Conservation (phyloP, 2,329 filamentous ascomycete species). For the Curvularia hawaiiensis region DNA sequence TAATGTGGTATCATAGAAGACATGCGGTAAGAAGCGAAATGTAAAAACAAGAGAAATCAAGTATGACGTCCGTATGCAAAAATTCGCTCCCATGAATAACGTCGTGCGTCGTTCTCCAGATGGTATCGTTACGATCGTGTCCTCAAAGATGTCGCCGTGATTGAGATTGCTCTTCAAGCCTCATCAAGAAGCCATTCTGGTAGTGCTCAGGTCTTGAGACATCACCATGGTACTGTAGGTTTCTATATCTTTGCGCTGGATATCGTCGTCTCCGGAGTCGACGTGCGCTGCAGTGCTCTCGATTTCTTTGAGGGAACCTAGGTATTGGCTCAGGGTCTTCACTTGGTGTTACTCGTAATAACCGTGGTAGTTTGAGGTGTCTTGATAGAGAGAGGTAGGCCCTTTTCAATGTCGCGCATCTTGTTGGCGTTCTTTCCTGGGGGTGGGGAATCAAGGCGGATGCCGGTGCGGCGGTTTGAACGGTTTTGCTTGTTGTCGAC, state of each 20-base stretch:
- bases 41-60: neutral
- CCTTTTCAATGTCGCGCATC: constrained; percentile 44
- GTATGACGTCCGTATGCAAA: neutral
- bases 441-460: constrained; percentile 45
- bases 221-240: neutral
- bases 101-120: constrained; percentile 1
- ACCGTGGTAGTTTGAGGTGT: constrained; percentile 40
- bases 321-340: neutral
- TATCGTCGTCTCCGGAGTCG: constrained; percentile 5
- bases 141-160: neutral
- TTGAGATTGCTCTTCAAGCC: neutral
- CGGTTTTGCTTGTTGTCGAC: constrained; percentile 37
- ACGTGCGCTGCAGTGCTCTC: constrained; percentile 1
- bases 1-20: constrained; percentile 24
- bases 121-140: constrained; percentile 7
- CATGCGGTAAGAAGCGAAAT: neutral
- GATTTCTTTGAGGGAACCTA: neutral
- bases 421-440: constrained; percentile 28
- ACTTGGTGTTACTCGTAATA: constrained; percentile 38
- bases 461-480: constrained; percentile 43
- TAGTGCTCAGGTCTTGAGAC: neutral
- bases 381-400: constrained; percentile 29
- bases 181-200: constrained; percentile 3
- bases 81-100: neutral
- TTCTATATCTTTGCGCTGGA: neutral